These are phyloP conservation scores for Arthrobotrys pseudoclavata DNA, from an alignment of 2,329 filamentous ascomycete species.

Conservation along the genomic window DNA sequence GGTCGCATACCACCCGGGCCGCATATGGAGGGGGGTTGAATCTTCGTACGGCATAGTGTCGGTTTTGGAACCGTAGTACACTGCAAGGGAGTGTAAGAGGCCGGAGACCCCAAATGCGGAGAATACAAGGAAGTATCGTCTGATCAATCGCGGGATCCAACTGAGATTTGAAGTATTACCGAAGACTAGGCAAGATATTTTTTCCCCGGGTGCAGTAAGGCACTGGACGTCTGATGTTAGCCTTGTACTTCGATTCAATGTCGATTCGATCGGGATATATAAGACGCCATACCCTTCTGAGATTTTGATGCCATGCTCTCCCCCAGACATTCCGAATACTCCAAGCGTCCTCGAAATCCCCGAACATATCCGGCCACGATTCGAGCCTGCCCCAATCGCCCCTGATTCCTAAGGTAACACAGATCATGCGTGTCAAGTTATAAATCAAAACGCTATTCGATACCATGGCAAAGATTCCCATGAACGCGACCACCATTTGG, in stretches of 20 bases:
- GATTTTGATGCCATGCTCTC: conserved; percentile 38
- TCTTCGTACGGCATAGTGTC: conserved; percentile 29
- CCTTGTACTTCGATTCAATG: background rate
- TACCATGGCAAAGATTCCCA: conserved; percentile 33
- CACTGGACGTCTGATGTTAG: conserved; percentile 8
- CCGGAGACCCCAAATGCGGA: conserved; percentile 30
- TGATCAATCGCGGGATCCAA: conserved; percentile 15
- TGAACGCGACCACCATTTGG: conserved; percentile 31
- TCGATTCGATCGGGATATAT: background rate
- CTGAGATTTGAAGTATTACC: conserved; percentile 8
- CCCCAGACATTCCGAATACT: conserved; percentile 44
- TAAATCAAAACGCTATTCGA: conserved; percentile 28
- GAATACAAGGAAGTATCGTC: conserved; percentile 33
- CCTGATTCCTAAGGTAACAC: conserved; percentile 18
- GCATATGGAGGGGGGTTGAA: conserved; percentile 11
- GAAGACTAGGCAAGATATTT: background rate
- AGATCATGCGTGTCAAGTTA: conserved; percentile 10
- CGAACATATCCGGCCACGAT: conserved; percentile 36
- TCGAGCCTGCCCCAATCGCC: conserved; percentile 20
- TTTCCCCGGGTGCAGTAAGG: conserved; percentile 24
- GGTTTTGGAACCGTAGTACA: conserved; percentile 27
- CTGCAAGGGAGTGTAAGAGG: conserved; percentile 31
- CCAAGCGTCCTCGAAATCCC: conserved; percentile 31
- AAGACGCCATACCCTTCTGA: conserved; percentile 22
- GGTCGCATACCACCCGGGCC: conserved; percentile 34